A percentile compares a stretch with the other conserved stretches of the same genome.
Evolutionary conservation across 1,284 basidiomycete genomes (phyloP).

Genomic region (Cryptococcus sp.): DNA sequence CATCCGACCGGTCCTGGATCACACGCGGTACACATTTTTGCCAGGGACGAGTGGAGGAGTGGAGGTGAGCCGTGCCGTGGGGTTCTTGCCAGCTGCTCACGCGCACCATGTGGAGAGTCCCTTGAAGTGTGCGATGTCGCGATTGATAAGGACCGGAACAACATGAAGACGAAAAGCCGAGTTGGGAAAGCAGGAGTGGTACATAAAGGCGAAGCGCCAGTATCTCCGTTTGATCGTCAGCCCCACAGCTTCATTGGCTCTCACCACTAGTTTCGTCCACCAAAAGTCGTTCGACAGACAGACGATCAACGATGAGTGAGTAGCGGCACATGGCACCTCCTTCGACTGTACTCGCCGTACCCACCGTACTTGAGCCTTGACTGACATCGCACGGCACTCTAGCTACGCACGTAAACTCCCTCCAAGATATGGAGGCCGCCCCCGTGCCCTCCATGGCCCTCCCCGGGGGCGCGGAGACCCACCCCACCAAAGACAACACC

Average conservation of each 20-base stretch:
- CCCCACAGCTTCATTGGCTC: no score
- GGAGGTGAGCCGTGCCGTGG: no score
- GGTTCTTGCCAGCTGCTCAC: no score
- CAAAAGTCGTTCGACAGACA: neutral
- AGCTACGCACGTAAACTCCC: conserved; percentile 17
- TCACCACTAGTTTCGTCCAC: neutral
- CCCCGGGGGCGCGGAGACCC: conserved; percentile 9
- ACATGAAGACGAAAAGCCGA: no score
- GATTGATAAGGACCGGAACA: neutral
- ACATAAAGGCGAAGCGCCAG: no score
- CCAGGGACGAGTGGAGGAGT: no score
- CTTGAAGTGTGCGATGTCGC: neutral
- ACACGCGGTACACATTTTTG: no score
- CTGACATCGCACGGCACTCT: neutral
- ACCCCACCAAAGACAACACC: no score
- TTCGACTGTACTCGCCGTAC: neutral
- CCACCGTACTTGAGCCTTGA: neutral
- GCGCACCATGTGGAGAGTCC: no score
- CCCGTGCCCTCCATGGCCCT: conserved; percentile 25
- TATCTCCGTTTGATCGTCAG: no score
- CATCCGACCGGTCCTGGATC: no score
- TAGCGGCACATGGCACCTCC: neutral
- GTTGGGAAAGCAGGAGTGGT: no score
- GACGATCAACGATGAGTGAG: conserved; percentile 14
- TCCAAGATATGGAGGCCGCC: conserved; percentile 32